Evolutionary conservation across 352 stramenopile species (phyloP).

Genomic region (Blastocystis sp.): DNA sequence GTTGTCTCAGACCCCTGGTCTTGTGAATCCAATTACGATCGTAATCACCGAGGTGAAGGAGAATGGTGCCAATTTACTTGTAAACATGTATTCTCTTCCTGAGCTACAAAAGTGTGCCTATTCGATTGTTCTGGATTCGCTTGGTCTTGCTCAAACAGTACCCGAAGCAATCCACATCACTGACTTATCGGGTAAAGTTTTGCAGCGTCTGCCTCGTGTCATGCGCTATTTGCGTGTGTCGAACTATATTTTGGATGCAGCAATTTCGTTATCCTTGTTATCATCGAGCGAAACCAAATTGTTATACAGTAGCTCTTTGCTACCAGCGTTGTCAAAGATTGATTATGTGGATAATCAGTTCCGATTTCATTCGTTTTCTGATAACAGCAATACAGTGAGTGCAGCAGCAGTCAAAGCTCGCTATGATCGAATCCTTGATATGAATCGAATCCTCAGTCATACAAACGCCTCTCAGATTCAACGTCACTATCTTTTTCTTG

Average conservation of each 20-base stretch:
- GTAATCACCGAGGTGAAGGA: background rate
- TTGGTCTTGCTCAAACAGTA: constrained; percentile 1
- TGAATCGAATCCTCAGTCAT: background rate
- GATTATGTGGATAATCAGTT: background rate
- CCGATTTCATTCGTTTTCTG: background rate
- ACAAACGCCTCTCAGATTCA: background rate
- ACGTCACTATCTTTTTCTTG: background rate
- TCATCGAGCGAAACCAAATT: background rate
- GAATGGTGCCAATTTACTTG: constrained; percentile 9
- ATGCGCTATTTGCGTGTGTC: background rate
- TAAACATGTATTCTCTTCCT: background rate
- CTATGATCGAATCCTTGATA: constrained; percentile 1
- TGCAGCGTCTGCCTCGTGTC: background rate
- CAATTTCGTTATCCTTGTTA: background rate
- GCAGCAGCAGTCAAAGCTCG: constrained; percentile 10
- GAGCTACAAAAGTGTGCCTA: background rate
- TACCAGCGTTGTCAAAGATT: background rate
- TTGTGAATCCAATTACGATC: background rate
- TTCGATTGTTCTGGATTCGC: constrained; percentile 21
- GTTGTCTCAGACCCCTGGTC: background rate
- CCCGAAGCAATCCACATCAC: background rate
- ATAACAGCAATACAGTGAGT: background rate
- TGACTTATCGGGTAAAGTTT: background rate
- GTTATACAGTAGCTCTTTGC: background rate
- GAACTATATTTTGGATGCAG: constrained; percentile 7